Conservation (phyloP, 2,329 filamentous ascomycete species). For the Dendrostoma leiphaemia region DNA sequence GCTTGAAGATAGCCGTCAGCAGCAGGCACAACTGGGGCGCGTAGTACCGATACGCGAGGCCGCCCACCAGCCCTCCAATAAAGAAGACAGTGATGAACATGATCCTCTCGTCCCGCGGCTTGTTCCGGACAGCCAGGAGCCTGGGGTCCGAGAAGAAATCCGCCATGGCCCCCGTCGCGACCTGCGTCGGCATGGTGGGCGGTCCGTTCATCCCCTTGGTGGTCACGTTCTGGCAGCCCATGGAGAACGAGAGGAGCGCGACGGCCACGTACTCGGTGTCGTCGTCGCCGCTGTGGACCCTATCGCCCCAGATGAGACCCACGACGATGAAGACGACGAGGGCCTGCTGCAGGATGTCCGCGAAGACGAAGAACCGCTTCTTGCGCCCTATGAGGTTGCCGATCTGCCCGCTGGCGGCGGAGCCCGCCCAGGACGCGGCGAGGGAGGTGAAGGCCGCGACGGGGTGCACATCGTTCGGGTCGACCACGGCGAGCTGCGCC, state of each 20-base stretch:
- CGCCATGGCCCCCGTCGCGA: conserved; percentile 6
- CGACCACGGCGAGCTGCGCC: conserved; percentile 2
- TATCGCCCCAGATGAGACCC: conserved; percentile 1
- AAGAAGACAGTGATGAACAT: conserved; percentile 5
- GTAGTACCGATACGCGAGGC: conserved; percentile 4
- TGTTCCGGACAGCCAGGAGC: background rate
- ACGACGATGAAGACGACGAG: background rate
- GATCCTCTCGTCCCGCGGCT: background rate
- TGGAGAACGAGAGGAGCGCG: conserved; percentile 8
- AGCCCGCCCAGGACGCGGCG: conserved; percentile 2
- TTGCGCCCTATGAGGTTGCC: conserved; percentile 1
- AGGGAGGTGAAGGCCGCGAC: conserved; percentile 7
- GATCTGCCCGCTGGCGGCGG: conserved; percentile 2
- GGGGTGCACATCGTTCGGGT: conserved; percentile 2
- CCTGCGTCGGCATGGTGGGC: conserved; percentile 10
- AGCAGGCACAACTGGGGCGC: conserved; percentile 1
- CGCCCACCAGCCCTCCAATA: background rate
- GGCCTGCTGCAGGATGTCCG: conserved; percentile 6
- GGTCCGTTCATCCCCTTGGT: conserved; percentile 11
- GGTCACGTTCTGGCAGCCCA: conserved; percentile 10
- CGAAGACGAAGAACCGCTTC: background rate
- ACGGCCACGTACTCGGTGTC: conserved; percentile 3
- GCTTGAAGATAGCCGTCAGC: conserved; percentile 6
- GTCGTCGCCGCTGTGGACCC: background rate
- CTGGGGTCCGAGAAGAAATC: conserved; percentile 8